These are phyloP conservation scores for Butyriboletus loyo DNA, from an alignment of 768 basidiomycete genomes.

Conservation along the genomic window DNA sequence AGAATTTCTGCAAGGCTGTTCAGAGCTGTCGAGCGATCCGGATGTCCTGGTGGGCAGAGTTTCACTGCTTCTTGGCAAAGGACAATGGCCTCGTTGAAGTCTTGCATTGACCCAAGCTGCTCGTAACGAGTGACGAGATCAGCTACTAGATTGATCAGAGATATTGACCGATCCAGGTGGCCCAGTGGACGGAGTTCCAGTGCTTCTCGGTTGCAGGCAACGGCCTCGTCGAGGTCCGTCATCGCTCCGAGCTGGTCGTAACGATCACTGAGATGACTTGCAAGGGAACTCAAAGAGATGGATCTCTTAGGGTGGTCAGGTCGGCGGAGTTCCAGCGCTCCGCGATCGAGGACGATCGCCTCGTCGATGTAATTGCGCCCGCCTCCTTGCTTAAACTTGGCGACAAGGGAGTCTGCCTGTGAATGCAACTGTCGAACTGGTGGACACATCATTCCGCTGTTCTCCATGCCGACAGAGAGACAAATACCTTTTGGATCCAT, in stretches of 20 bases:
- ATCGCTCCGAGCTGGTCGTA: background rate
- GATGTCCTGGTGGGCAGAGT: background rate
- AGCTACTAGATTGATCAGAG: background rate
- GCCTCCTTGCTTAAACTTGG: background rate
- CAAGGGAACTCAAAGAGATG: background rate
- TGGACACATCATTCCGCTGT: background rate
- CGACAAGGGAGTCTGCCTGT: background rate
- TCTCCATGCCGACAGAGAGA: background rate
- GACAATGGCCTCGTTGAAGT: background rate
- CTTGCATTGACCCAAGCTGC: background rate
- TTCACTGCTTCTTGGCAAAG: background rate
- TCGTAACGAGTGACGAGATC: background rate
- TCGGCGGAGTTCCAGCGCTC: background rate
- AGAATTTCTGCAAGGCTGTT: background rate
- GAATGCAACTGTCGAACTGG: background rate
- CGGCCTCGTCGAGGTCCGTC: background rate
- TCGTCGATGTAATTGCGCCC: background rate
- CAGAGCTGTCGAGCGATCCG: background rate
- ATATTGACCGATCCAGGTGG: background rate
- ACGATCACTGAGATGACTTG: background rate
- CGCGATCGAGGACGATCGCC: background rate
- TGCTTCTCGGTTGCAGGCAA: background rate
- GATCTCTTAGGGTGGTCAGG: background rate
- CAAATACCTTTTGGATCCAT: background rate
- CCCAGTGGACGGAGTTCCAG: background rate